Conservation (phyloP, 1,284 basidiomycete species). For the Wolfiporia cocos region DNA sequence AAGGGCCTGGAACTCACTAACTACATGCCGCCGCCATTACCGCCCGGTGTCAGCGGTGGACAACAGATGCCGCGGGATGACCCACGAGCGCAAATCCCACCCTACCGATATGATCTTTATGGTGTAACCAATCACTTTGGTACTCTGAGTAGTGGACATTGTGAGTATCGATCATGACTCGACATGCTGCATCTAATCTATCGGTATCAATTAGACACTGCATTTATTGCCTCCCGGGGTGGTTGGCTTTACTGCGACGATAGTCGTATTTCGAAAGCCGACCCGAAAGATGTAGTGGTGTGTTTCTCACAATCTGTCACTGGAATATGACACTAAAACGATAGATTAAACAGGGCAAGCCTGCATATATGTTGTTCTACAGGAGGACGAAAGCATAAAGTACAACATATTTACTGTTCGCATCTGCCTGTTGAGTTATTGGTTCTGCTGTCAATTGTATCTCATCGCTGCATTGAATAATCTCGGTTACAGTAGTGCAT, state of each 20-base stretch:
- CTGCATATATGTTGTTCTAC: constrained; percentile 86
- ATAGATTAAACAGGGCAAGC: constrained; percentile 56
- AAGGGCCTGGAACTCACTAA: constrained; percentile 82
- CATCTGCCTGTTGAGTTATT: constrained; percentile 24
- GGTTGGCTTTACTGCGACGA: constrained; percentile 89
- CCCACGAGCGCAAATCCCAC: constrained; percentile 75
- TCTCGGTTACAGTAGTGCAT: constrained; percentile 29
- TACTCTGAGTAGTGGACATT: constrained; percentile 87
- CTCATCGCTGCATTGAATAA: constrained; percentile 24
- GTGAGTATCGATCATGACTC: constrained; percentile 43
- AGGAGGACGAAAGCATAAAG: constrained; percentile 60
- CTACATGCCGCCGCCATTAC: constrained; percentile 83
- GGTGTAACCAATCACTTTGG: constrained; percentile 92
- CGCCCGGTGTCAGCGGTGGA: constrained; percentile 49
- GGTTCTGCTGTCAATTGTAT: constrained; percentile 28
- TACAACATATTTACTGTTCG: constrained; percentile 17
- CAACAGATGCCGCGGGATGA: constrained; percentile 50
- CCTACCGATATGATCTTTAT: constrained; percentile 86
- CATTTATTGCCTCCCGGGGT: constrained; percentile 74
- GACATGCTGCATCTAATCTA: background rate
- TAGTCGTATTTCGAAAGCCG: constrained; percentile 65
- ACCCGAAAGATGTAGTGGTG: constrained; percentile 81
- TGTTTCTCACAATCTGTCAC: too few species aligned
- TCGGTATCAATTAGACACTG: constrained; percentile 57
- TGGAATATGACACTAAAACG: background rate